Conservation (phyloP, 345 rosid genomes). For the Turritis glabra region DNA sequence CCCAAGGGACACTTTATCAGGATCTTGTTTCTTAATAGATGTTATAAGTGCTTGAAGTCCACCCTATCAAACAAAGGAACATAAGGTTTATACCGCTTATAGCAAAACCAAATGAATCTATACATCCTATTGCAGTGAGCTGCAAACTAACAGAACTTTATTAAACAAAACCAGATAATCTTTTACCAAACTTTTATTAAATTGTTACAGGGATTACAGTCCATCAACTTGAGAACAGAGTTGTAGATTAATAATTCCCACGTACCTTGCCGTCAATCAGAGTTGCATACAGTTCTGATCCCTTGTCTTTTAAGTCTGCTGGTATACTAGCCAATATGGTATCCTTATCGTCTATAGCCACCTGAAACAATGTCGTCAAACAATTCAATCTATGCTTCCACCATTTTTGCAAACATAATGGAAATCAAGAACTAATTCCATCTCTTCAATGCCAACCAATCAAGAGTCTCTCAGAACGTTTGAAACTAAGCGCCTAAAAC, state of each 20-base stretch:
- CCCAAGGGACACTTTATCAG: slow-evolving; percentile 86
- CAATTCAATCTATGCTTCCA: not conserved
- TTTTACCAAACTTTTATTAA: not conserved
- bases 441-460: not conserved
- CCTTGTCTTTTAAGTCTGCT: slow-evolving; percentile 65
- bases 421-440: not conserved
- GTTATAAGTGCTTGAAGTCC: slow-evolving; percentile 78
- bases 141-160: not conserved
- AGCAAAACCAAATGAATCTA: not conserved
- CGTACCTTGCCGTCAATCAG: slow-evolving; percentile 81
- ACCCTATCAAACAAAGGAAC: slow-evolving; percentile 52
- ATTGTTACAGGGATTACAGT: not conserved
- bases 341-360: slow-evolving; percentile 74
- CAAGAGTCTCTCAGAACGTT: not conserved
- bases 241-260: not conserved
- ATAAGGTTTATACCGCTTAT: not conserved
- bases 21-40: slow-evolving; percentile 78
- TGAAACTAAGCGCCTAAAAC: not conserved
- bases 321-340: slow-evolving; percentile 76
- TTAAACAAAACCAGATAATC: not conserved
- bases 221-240: slow-evolving; percentile 1
- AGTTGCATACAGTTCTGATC: slow-evolving; percentile 62
- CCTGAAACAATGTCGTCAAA: slow-evolving; percentile 45
- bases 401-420: not conserved
- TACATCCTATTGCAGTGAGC: not conserved